Base-by-base conservation (phyloP, 768 basidiomycete genomes). In the Podaxis carcinomalis region DNA sequence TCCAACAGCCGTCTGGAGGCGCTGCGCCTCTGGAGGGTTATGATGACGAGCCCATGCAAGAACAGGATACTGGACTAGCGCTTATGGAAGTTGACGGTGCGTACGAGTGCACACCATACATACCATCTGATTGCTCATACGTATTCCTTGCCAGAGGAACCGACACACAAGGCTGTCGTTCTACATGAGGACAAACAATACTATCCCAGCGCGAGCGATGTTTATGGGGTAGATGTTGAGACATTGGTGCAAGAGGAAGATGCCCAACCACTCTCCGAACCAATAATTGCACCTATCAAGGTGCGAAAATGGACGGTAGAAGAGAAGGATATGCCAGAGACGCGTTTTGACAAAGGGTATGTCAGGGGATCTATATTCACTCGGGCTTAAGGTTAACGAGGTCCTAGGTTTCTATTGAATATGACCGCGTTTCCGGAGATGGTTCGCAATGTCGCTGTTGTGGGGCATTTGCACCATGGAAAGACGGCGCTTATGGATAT, bases 101-200 rank as follows among this genome's bases (percentile, higher is more conserved):
- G 80, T 73, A 23, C 51, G 61, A 57, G 65, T 62, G 42, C 36
- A 32, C 35, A 46, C 57, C 44, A n/a, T 55, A 49, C 42, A 54
- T 62, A 57, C 44, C 56, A 16, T 7, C 19, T 35, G 13, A 56
- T 55, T 42, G 28, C 23, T 27, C 28, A 19, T 55, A 39, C n/a
- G 14, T 42, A 49, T 58, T 23, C 39, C 59, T 47, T 54, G 50
- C 5, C 21, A 56, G 47, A 67, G 92, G 92, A 89, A 67, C 90
- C 92, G 44, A 74, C 80, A 35, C 89, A 91, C 65, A 92, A 88
- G 62, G 92, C 92, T 52, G 89, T 94, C 19, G 73, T 98, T 47
- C 79, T 98, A 49, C 96, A 98, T 68, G 97, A 98, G 72, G 92
- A 99, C 76, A 99, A 99, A 74, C 92, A 94, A 73, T 98, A 99